These are phyloP conservation scores for Ustilago xerochloae DNA, from an alignment of 1,284 basidiomycete genomes.

Conservation along the genomic window DNA sequence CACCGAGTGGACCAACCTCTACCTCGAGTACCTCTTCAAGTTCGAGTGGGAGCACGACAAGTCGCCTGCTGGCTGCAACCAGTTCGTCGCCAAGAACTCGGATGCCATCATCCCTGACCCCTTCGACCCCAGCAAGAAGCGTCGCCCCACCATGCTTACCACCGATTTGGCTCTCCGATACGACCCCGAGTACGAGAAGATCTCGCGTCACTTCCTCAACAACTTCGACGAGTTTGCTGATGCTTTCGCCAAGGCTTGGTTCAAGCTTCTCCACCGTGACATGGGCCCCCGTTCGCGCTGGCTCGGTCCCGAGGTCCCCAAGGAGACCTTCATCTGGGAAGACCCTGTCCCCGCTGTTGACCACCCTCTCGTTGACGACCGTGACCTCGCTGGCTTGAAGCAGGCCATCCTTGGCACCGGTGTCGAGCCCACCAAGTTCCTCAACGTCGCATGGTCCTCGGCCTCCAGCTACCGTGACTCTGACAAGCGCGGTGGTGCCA, in stretches of 20 bases:
- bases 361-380: slow-evolving; percentile 39
- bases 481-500: slow-evolving; percentile 48
- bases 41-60: slow-evolving; percentile 47
- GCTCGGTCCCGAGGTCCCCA: slow-evolving; percentile 44
- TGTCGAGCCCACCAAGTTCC: slow-evolving; percentile 43
- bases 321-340: slow-evolving; percentile 43
- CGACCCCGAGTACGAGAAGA: slow-evolving; percentile 46
- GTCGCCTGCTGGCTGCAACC: slow-evolving; percentile 43
- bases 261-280: slow-evolving; percentile 51
- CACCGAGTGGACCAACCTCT: slow-evolving; percentile 45
- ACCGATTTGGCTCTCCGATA: slow-evolving; percentile 39
- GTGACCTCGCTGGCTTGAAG: slow-evolving; percentile 42
- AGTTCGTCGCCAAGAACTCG: slow-evolving; percentile 44
- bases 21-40: slow-evolving; percentile 49
- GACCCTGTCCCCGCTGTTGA: slow-evolving; percentile 29
- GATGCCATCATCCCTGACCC: slow-evolving; percentile 47
- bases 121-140: slow-evolving; percentile 44
- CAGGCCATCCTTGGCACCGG: slow-evolving; percentile 38
- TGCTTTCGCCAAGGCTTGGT: slow-evolving; percentile 42
- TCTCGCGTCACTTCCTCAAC: slow-evolving; percentile 36
- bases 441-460: slow-evolving; percentile 35
- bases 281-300: slow-evolving; percentile 42
- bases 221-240: slow-evolving; percentile 40
- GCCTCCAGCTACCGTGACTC: slow-evolving; percentile 37
- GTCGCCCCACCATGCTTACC: slow-evolving; percentile 45